Conservation (phyloP, 2,329 filamentous ascomycete genomes). For the Diaporthe sp. region DNA sequence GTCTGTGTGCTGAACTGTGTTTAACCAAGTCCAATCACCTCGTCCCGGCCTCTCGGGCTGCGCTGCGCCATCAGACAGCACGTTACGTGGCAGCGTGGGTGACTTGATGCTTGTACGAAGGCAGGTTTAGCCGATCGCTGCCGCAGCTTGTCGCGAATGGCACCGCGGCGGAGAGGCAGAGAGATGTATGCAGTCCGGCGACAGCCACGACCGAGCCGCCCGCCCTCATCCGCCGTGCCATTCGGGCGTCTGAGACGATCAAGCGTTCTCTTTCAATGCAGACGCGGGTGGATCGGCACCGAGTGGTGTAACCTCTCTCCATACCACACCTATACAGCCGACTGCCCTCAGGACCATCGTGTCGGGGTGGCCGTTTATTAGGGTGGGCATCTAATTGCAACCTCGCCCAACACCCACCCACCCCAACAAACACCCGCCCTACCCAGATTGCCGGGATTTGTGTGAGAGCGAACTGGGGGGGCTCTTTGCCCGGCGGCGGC, state of each 20-base stretch:
- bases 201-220: not conserved
- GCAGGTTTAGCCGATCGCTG: not conserved
- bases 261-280: not conserved
- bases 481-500: conserved; percentile 13
- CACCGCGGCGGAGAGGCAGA: not conserved
- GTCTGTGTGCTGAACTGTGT: not conserved
- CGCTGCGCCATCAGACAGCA: not conserved
- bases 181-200: not conserved
- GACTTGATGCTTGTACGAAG: not conserved
- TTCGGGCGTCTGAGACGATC: not conserved
- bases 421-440: not conserved
- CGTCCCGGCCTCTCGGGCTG: not conserved
- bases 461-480: not conserved
- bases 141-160: not conserved
- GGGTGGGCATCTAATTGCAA: conserved; percentile 3
- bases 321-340: not conserved
- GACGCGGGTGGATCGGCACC: not conserved
- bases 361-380: not conserved
- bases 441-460: conserved; percentile 13
- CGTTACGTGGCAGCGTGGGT: not conserved
- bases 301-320: not conserved
- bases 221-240: not conserved
- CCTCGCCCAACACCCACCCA: conserved; percentile 15
- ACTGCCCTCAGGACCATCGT: not conserved
- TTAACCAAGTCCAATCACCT: not conserved